Conservation (phyloP, 1,284 basidiomycete species). For the Schizophyllum commune region DNA sequence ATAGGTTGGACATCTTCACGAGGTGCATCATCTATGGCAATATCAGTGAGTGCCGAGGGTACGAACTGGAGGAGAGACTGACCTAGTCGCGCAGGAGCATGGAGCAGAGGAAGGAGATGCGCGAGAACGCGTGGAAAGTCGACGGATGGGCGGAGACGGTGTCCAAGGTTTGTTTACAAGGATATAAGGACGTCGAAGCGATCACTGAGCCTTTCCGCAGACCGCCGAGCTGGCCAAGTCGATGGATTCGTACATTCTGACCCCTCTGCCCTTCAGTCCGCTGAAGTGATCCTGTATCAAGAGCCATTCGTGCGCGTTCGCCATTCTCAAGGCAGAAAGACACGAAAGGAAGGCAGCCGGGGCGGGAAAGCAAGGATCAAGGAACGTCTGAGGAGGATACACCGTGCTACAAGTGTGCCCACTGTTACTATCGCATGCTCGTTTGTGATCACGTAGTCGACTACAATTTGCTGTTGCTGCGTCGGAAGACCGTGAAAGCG, state of each 20-base stretch:
- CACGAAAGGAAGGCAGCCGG: too few relatives aligned
- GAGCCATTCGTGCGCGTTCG: too few relatives aligned
- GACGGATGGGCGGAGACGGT: conserved; percentile 95
- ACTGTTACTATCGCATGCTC: too few relatives aligned
- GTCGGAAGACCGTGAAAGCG: too few relatives aligned
- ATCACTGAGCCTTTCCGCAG: conserved; percentile 30
- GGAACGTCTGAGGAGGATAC: too few relatives aligned
- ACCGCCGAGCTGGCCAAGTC: conserved; percentile 68
- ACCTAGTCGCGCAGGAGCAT: conserved; percentile 34
- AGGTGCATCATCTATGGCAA: conserved; percentile 93
- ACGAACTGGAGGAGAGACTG: background rate
- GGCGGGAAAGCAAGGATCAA: too few relatives aligned
- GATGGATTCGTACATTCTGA: conserved; percentile 75
- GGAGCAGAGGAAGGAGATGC: conserved; percentile 70
- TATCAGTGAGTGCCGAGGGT: conserved; percentile 49
- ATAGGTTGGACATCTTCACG: conserved; percentile 83
- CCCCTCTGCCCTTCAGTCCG: conserved; percentile 72
- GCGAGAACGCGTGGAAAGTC: conserved; percentile 87
- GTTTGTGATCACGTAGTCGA: too few relatives aligned
- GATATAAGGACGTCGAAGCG: conserved; percentile 1
- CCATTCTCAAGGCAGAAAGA: too few relatives aligned
- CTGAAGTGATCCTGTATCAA: conserved; percentile 44
- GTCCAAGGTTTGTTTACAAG: conserved; percentile 55
- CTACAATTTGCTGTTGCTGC: too few relatives aligned
- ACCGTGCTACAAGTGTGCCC: too few relatives aligned